These are phyloP conservation scores for Canavalia gladiata DNA, from an alignment of 306 rosid genomes.

Conservation along the genomic window DNA sequence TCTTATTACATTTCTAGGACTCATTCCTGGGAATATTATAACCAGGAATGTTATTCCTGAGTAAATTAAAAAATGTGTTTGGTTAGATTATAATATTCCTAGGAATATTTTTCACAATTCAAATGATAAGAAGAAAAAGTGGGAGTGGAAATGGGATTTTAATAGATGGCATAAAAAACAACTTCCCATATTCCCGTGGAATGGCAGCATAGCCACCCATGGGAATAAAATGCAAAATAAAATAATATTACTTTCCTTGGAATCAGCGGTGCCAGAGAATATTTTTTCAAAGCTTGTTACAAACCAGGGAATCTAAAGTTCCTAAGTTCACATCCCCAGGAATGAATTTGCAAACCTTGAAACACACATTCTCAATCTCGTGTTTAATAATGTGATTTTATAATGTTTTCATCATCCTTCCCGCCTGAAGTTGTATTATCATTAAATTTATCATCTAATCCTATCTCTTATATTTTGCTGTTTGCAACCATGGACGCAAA, in stretches of 20 bases:
- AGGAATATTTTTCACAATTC: background rate
- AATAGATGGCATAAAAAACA: background rate
- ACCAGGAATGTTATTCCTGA: background rate
- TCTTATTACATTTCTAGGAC: background rate
- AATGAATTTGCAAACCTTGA: constrained; percentile 5
- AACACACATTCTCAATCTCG: background rate
- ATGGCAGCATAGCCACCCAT: background rate
- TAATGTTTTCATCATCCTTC: constrained; percentile 23
- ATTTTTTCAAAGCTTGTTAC: background rate
- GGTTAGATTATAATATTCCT: background rate
- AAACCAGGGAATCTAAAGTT: background rate
- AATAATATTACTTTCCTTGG: background rate
- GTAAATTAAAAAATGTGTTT: background rate
- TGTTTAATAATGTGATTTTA: constrained; percentile 39
- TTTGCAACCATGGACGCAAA: no score
- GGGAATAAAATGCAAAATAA: background rate
- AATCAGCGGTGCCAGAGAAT: background rate
- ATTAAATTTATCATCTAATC: constrained; percentile 9
- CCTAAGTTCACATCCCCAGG: background rate
- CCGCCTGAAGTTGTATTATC: constrained; percentile 18
- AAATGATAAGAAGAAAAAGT: background rate
- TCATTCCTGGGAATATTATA: background rate
- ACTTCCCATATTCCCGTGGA: background rate
- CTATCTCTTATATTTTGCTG: constrained; percentile 2
- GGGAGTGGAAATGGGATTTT: background rate